Base-by-base conservation (phyloP, 1,139 yeast genomes). In the Saccharomyces pastorianus region DNA sequence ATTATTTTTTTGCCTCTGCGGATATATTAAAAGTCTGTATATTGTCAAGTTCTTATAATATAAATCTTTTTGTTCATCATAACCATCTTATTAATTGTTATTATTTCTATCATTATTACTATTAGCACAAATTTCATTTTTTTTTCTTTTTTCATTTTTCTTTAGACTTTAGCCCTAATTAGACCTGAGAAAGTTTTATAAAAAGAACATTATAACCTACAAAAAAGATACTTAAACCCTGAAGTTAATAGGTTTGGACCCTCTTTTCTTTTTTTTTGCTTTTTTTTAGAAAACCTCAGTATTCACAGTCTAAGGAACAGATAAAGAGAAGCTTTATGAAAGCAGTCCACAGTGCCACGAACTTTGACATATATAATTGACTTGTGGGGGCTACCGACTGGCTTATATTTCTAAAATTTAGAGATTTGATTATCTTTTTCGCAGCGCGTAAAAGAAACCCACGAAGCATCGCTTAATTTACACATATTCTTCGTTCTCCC, bases 401-500 rank as follows among this genome's bases (percentile, higher is more conserved):
- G 44, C 26, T 38, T 20, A 11, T 20, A 4, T 38, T 38, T 17
- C 11, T 9, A 20, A 20, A n/a, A 11, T 20, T 17, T 20, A 38
- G 11, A 17, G 25, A 11, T 38, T 38, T 20, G 6, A 38, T 38
- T 23, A 8, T 17, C 44, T 20, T 20, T 38, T 38, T 38, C 17
- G 25, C 25, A 17, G 44, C 13, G 26, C 26, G n/a, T 20, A 17
- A 38, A 38, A 9, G n/a, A 20, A 20, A 38, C 25, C 25, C 23
- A 38, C 44, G 44, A 38, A 38, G n/a, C 6, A 38, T 38, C 44
- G 44, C 44, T 38, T 38, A 20, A 17, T 9, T 38, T 38, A 11
- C 26, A 14, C 20, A 20, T 38, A 34, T 26, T 53, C 44, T 42
- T 32, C 46, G 20, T 49, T 46, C 25, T n/a, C 17, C 49, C 46